phyloP scores from a whole-genome alignment of 1,284 basidiomycete genomes.

The Irpex sp. region DNA sequence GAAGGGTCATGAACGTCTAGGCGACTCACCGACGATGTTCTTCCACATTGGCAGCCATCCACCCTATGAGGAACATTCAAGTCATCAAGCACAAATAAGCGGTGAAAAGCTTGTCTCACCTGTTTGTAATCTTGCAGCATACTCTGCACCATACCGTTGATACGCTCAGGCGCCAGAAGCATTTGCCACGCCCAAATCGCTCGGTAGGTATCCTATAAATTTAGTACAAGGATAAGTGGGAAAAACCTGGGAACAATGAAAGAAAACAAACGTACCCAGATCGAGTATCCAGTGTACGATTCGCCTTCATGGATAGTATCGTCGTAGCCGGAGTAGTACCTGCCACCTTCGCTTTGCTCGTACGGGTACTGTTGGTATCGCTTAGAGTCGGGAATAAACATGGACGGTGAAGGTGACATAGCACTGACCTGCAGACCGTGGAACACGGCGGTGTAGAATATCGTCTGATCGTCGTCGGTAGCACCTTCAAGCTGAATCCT shows the following conservation, averaged over 20 bases:
- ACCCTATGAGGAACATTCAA: conserved; percentile 24
- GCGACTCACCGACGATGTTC: conserved; percentile 62
- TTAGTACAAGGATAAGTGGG: background rate
- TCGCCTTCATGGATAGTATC: conserved; percentile 53
- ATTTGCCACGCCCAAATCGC: conserved; percentile 78
- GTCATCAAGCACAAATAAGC: no score
- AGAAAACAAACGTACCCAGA: conserved; percentile 50
- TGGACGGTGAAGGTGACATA: background rate
- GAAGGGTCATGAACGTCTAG: background rate
- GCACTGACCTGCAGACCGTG: conserved; percentile 57
- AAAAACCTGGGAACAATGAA: background rate
- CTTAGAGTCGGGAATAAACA: conserved; percentile 2
- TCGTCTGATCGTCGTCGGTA: conserved; percentile 42
- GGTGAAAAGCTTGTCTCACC: conserved; percentile 26
- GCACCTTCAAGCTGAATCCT: conserved; percentile 56
- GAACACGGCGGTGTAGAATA: conserved; percentile 66
- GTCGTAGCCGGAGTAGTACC: conserved; percentile 77
- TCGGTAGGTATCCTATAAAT: conserved; percentile 44
- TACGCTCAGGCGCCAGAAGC: conserved; percentile 68
- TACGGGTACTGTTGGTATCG: conserved; percentile 59
- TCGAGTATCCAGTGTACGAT: conserved; percentile 80
- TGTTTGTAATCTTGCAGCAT: conserved; percentile 28
- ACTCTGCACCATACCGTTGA: conserved; percentile 51
- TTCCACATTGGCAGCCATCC: conserved; percentile 92
- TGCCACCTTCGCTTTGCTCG: conserved; percentile 64